Evolutionary conservation across 192 early-diverging fungal species (phyloP), one percentile per base, ranked within the genome.

Genomic region (Linnemannia zychae): DNA sequence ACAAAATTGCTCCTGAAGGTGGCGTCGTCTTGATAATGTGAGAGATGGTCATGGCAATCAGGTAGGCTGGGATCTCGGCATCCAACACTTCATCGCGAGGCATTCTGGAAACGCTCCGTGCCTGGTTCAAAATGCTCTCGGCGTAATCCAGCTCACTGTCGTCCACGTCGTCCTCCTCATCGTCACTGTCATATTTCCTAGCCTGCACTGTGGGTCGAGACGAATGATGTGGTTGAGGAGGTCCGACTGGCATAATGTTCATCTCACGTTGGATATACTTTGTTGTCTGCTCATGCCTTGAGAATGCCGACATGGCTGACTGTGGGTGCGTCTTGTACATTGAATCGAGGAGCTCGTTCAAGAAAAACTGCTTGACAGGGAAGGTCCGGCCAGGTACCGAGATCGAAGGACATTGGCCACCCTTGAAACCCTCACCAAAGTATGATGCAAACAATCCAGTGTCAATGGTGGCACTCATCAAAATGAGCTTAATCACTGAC

Each of bases 1-100:
- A 88, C 12, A 97, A 78, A 17, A 97, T 93, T 0, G 95, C 92
- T 2, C 96, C 96, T 13, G 76, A 72, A 7, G 83, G 77, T 1
- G 66, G 40, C n/a, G 77, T 83, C 11, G 88, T 84, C 67, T 80
- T 77, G 63, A 87, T 74, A 72, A 89, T 88, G 49, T 89, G 87
- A 2, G 88, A 82, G 34, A 89, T 78, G 0, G 83, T 78, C 68
- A 89, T 80, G 24, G 87, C 77, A 37, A 89, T 89, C 67, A 89
- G 34, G 36, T 79, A 44, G 4, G 82, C 79, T 11, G 88, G 88
- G 33, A 89, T 83, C 60, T 88, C 82, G 16, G 88, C 88, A 57
- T 89, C 87, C 7, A 77, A 36, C n/a, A 77, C 57, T 37, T 89
- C 88, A 24, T 81, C 85, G 24, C 85, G 69, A 11, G 79, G 76